Evolutionary conservation across 2,329 filamentous ascomycete species (phyloP), one percentile per base, ranked within the genome.

Genomic region (Phialophora tarda): DNA sequence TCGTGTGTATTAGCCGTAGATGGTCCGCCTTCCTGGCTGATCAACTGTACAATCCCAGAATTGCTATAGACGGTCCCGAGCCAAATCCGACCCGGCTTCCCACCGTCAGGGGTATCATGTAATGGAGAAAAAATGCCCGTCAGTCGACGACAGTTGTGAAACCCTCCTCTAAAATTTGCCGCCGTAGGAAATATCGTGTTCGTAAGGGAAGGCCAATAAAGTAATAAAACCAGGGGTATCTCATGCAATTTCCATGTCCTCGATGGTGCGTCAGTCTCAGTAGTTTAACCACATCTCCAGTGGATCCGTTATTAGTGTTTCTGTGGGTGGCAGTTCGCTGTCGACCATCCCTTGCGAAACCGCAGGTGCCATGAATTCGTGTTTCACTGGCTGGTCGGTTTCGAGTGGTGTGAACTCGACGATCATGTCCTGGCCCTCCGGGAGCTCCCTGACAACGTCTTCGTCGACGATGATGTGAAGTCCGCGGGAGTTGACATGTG

Each of bases 341-440:
- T 73, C 72, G 26, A 71, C 69, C 59, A 69, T 59, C 47, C 68
- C 66, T 14, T 69, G 66, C 5, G 65, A 66, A 14, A 51, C 34
- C 3, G 63, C 54, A 55, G 58, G 59, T 21, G 61, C 53, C 8
- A 61, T 58, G 32, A 68, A 65, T 62, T 72, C 69, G 24, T 70
- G 66, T 32, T 73, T 72, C 23, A 72, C 48, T 24, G 59, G 58
- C 21, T 64, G 67, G 44, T 74, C 77, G 58, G 80, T 76, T 64
- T 80, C 71, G 53, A 91, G 82, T 72, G 95, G 89, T 64, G 91
- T 84, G 65, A 89, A 86, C 72, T 90, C 87, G 50, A 86, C 85
- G 44, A 85, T 81, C 90, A 98, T 95, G 74, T 97, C 94, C 77
- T 98, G 92, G 34, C 93, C 93, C 79, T 99, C 95, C 1, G 88